phyloP scores from a whole-genome alignment of 805 yeast genomes.

The Dipodascopsis uninucleata region DNA sequence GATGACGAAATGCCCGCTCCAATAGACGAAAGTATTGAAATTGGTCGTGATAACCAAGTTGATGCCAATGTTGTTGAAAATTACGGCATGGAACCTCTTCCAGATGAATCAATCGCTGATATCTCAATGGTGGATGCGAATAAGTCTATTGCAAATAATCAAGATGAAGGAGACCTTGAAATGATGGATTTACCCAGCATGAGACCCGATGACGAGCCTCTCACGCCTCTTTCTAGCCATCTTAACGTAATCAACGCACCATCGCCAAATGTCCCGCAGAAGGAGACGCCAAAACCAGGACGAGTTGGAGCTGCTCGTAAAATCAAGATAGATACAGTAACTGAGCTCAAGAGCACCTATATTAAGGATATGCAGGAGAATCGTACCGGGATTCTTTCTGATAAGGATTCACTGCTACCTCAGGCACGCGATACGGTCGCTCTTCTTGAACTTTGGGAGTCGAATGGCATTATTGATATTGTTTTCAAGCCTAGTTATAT shows the following conservation, averaged over 20 bases:
- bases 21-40: constrained; percentile 43
- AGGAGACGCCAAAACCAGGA: constrained; percentile 2
- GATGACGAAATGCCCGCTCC: constrained; percentile 29
- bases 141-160: constrained; percentile 1
- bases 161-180: constrained; percentile 13
- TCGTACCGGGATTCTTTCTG: constrained; percentile 29
- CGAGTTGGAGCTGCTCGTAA: constrained; percentile 39
- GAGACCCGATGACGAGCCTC: constrained; percentile 9
- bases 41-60: constrained; percentile 32
- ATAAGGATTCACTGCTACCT: constrained; percentile 24
- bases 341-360: constrained; percentile 44
- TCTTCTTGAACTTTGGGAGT: constrained; percentile 11
- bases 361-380: constrained; percentile 36
- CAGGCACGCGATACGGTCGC: constrained; percentile 16
- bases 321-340: constrained; percentile 45
- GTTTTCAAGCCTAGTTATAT: constrained; percentile 15
- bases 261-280: too few relatives aligned
- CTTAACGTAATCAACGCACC: too few relatives aligned
- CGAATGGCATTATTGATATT: constrained; percentile 7
- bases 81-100: constrained; percentile 15
- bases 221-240: background rate
- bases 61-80: constrained; percentile 17
- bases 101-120: constrained; percentile 2
- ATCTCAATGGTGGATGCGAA: constrained; percentile 2
- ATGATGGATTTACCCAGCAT: constrained; percentile 20